A percentile compares a stretch with the other conserved stretches of the same genome.
Evolutionary conservation across 2,329 filamentous ascomycete species (phyloP).

Genomic region (Trichoderma lentiforme): DNA sequence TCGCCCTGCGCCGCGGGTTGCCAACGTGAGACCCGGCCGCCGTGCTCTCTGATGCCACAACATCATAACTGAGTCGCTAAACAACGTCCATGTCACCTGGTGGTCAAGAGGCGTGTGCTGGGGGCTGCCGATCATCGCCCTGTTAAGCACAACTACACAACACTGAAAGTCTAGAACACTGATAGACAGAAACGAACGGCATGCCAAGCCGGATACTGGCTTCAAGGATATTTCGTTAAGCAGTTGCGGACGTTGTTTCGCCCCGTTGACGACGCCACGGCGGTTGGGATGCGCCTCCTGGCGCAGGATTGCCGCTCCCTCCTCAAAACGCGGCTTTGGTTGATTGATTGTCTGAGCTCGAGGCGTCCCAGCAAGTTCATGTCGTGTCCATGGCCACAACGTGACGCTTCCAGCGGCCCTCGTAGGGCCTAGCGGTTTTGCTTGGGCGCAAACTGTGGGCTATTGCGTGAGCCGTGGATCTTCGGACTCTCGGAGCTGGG

Average conservation of each 20-base stretch:
- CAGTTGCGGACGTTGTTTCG: not conserved
- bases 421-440: constrained; percentile 6
- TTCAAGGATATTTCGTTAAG: not conserved
- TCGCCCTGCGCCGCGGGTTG: not conserved
- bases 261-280: not conserved
- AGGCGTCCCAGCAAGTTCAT: not conserved
- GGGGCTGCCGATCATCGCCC: constrained; percentile 17
- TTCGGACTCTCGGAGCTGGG: constrained; percentile 11
- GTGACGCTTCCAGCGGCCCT: not conserved
- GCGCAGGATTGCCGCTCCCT: not conserved
- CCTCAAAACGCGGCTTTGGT: not conserved
- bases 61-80: not conserved
- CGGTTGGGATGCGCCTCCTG: not conserved
- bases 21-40: not conserved
- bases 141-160: not conserved
- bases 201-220: constrained; percentile 15
- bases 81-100: not conserved
- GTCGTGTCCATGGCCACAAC: not conserved
- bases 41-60: not conserved
- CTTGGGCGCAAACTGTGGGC: constrained; percentile 14
- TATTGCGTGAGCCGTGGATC: constrained; percentile 14
- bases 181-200: constrained; percentile 4
- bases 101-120: not conserved
- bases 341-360: not conserved
- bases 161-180: constrained; percentile 13